phyloP scores from a whole-genome alignment of 371 early-diverging fungal species.

The Circinella minor region DNA sequence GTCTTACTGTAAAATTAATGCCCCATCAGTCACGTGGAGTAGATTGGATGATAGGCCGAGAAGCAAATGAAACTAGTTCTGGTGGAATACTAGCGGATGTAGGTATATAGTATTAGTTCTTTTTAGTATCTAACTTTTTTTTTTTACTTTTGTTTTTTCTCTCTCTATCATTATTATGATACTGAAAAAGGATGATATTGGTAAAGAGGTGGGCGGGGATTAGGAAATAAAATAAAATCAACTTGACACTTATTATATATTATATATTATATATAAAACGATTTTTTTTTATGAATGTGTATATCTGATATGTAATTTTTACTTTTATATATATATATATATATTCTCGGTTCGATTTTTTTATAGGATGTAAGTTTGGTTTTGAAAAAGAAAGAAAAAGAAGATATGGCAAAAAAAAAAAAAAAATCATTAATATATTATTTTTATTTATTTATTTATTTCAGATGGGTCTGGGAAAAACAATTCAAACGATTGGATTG shows the following conservation, averaged over 20 bases:
- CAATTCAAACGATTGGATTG: slow-evolving; percentile 83
- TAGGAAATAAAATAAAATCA: too few species aligned
- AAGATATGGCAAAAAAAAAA: too few species aligned
- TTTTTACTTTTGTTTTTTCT: too few species aligned
- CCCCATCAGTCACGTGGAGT: slow-evolving; percentile 49
- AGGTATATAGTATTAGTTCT: slow-evolving; percentile 17
- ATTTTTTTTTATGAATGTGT: too few species aligned
- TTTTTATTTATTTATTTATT: neutral
- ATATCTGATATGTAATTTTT: too few species aligned
- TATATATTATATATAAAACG: too few species aligned
- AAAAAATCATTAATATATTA: neutral
- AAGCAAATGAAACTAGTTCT: slow-evolving; percentile 42
- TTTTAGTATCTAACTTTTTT: too few species aligned
- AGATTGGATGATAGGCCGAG: slow-evolving; percentile 54
- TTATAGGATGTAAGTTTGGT: slow-evolving; percentile 28
- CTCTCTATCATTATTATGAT: too few species aligned
- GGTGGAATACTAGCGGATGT: slow-evolving; percentile 86
- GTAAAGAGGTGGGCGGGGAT: too few species aligned
- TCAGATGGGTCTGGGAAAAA: slow-evolving; percentile 91
- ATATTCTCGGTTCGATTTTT: neutral
- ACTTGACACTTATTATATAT: too few species aligned
- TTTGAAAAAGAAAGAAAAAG: too few species aligned
- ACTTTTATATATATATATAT: neutral
- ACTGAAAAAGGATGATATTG: too few species aligned
- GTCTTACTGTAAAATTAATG: slow-evolving; percentile 38